These are phyloP conservation scores for Penicillium psychrosexuale DNA, from an alignment of 2,329 filamentous ascomycete genomes.

Conservation along the genomic window DNA sequence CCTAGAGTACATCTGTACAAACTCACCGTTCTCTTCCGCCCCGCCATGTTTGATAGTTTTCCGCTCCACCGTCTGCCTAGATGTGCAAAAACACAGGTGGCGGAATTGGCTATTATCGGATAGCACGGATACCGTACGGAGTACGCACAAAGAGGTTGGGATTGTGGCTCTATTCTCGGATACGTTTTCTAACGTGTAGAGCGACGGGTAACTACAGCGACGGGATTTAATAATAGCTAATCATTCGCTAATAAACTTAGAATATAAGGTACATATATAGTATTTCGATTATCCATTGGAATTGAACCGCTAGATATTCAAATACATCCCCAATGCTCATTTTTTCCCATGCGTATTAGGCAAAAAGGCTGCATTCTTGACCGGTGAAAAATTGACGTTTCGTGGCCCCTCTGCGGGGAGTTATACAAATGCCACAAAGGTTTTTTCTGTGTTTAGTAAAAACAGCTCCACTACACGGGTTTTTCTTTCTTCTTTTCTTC, in stretches of 20 bases:
- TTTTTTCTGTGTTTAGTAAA: constrained; percentile 20
- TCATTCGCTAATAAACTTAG: neutral
- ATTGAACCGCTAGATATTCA: neutral
- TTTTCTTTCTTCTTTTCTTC: constrained; percentile 15
- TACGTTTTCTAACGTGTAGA: neutral
- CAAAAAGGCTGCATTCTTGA: constrained; percentile 4
- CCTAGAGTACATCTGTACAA: neutral
- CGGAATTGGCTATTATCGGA: constrained; percentile 15
- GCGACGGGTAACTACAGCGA: neutral
- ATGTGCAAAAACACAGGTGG: constrained; percentile 14
- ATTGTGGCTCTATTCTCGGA: neutral
- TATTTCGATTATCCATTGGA: neutral
- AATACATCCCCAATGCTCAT: neutral
- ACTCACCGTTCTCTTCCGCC: constrained; percentile 8
- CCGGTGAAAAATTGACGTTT: constrained; percentile 20
- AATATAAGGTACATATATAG: neutral
- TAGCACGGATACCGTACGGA: constrained; percentile 20
- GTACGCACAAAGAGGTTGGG: constrained; percentile 13
- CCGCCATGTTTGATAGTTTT: constrained; percentile 17
- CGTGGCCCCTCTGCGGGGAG: constrained; percentile 24
- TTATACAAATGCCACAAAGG: constrained; percentile 12
- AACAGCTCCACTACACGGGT: constrained; percentile 20
- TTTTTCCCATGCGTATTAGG: constrained; percentile 5
- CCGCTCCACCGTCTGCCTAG: constrained; percentile 17
- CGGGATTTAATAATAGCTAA: neutral